phyloP scores from a whole-genome alignment of 768 basidiomycete species.

The Leccinum boreale region DNA sequence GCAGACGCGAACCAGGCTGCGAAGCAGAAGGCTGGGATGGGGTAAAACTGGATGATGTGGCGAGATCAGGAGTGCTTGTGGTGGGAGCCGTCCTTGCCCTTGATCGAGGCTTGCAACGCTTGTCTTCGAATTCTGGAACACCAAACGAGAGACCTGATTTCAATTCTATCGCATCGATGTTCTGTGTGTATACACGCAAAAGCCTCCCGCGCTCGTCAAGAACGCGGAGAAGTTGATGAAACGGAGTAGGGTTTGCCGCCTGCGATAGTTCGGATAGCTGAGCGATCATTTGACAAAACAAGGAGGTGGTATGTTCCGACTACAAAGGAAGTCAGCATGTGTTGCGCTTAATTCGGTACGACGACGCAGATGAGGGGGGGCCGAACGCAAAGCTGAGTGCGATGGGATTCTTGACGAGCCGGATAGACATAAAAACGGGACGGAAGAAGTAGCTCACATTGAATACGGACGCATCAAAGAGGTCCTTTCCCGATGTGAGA shows the following conservation, averaged over 20 bases:
- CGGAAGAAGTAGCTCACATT: constrained; percentile 48
- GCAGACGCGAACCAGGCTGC: constrained; percentile 36
- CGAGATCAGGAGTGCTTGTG: constrained; percentile 12
- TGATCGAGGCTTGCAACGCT: constrained; percentile 50
- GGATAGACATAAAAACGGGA: constrained; percentile 4
- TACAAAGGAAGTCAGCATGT: constrained; percentile 32
- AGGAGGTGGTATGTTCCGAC: constrained; percentile 71
- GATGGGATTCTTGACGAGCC: neutral
- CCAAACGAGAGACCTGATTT: constrained; percentile 88
- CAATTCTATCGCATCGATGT: constrained; percentile 85
- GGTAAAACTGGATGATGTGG: constrained; percentile 11
- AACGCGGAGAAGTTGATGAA: constrained; percentile 70
- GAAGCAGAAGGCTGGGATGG: constrained; percentile 15
- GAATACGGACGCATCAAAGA: constrained; percentile 90
- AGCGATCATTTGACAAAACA: constrained; percentile 90
- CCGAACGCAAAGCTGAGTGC: neutral
- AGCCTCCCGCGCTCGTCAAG: constrained; percentile 76
- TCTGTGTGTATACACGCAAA: constrained; percentile 88
- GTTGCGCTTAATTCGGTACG: neutral
- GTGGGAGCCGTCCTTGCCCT: constrained; percentile 37
- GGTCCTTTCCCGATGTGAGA: constrained; percentile 75
- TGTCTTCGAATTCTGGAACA: constrained; percentile 66
- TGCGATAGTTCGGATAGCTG: constrained; percentile 71
- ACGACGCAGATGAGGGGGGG: neutral
- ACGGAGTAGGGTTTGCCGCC: constrained; percentile 72